Base-by-base conservation (phyloP, 176 grass and related monocot species). In the Rhynchospora pubera region DNA sequence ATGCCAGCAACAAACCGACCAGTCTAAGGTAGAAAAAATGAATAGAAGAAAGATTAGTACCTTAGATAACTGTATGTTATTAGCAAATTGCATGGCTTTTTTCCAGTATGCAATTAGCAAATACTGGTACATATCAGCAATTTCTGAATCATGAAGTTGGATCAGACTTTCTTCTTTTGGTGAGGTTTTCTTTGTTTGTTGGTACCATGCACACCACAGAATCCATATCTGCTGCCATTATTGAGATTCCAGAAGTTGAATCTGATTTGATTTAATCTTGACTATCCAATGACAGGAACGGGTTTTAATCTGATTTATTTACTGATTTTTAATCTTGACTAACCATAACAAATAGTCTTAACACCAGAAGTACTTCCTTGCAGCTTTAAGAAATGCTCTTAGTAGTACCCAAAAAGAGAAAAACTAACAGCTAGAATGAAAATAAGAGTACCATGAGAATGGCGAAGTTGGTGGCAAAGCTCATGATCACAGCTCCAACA, bases 401-500 rank as follows among this genome's bases (percentile, higher is more conserved):
- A 39, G 34, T 39, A 39, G 0, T 39, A 73, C 26, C 9, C 39
- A 28, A 78, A 15, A 74, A 74, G 23, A 76, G 24, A 58, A 8
- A 67, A 64, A 34, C 1, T 6, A 34, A 22, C 2, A 9, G 34
- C 15, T 1, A 75, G 43, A 32, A 7, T 48, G 11, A 11, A 75
- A 57, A 16, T 74, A 57, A 57, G 30, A 9, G 13, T 80, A 75
- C 53, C 80, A 87, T 87, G 80, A 87, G 86, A 64, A 78, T 32
- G 23, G 81, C 8, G 7, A 59, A 87, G 50, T 67, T 66, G 3
- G 57, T n/a, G 34, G 79, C 81, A 18, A 87, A 66, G 57, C 46
- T 83, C 81, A 87, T 87, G 72, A 87, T 65, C 66, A 87, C 57
- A 47, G 86, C 65, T 52, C 86, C 86, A 28, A 79, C 86, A 46